A percentile compares a stretch with the other conserved stretches of the same genome.
These are phyloP conservation scores for Boletus pseudo-olivaceus DNA, from an alignment of 768 basidiomycete species.

Conservation along the genomic window DNA sequence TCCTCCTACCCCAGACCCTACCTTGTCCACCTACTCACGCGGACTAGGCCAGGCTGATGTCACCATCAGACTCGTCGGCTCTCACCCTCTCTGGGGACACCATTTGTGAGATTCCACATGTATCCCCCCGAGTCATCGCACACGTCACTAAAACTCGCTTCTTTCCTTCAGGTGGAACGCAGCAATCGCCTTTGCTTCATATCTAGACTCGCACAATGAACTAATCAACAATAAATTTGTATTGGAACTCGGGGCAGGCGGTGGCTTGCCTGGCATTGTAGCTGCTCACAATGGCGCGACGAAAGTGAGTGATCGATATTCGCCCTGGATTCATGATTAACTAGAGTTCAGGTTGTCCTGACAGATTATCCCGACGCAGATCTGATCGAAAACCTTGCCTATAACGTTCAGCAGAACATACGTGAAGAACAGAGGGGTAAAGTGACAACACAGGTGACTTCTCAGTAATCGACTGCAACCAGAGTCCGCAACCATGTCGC, in stretches of 20 bases:
- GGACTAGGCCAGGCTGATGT: constrained; percentile 33
- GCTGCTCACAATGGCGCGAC: constrained; percentile 65
- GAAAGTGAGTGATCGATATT: constrained; percentile 40
- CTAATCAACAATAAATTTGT: constrained; percentile 50
- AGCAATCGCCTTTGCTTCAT: constrained; percentile 65
- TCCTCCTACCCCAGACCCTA: constrained; percentile 66
- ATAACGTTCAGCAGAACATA: constrained; percentile 66
- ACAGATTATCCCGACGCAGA: constrained; percentile 89
- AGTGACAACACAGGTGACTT: constrained; percentile 34
- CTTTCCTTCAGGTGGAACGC: constrained; percentile 70
- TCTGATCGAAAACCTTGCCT: constrained; percentile 69
- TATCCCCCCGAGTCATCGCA: neutral
- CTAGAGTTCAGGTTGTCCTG: constrained; percentile 58
- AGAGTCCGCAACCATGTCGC: neutral
- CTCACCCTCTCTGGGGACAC: constrained; percentile 81
- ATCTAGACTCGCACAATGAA: constrained; percentile 52
- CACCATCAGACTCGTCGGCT: constrained; percentile 67
- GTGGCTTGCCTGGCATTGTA: constrained; percentile 82
- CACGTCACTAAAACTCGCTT: neutral
- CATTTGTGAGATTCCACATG: constrained; percentile 48
- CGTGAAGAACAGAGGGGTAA: constrained; percentile 11
- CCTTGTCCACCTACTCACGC: constrained; percentile 48
- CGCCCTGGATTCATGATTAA: neutral
- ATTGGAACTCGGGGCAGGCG: constrained; percentile 92
- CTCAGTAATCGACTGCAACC: constrained; percentile 29